Percentiles rank a stretch among this genome's conserved stretches.
Conservation (phyloP, 768 basidiomycete species). For the Mycena kentingensis region DNA sequence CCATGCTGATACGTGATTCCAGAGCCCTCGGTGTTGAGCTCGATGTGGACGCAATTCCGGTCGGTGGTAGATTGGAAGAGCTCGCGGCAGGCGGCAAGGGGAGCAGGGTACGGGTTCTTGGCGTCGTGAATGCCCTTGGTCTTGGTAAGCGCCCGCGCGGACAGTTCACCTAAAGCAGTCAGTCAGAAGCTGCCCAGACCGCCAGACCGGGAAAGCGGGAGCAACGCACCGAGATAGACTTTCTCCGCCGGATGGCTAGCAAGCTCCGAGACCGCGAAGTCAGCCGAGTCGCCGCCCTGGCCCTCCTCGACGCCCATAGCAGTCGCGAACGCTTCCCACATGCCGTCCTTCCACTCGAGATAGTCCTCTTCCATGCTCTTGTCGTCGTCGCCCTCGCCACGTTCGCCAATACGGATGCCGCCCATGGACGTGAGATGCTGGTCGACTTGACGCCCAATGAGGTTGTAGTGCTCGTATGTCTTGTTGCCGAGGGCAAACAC, state of each 20-base stretch:
- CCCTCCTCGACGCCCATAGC: slow-evolving; percentile 92
- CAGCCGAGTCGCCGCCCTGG: slow-evolving; percentile 90
- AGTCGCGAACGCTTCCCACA: slow-evolving; percentile 90
- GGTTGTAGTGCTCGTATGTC: slow-evolving; percentile 97
- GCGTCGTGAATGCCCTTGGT: slow-evolving; percentile 97
- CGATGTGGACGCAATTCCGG: slow-evolving; percentile 93
- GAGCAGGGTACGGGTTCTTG: slow-evolving; percentile 94
- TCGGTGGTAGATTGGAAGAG: slow-evolving; percentile 75
- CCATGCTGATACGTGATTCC: slow-evolving; percentile 99
- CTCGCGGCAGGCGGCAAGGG: slow-evolving; percentile 75
- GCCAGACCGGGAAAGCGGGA: neutral
- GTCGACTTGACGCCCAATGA: slow-evolving; percentile 83
- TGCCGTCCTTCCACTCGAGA: slow-evolving; percentile 96
- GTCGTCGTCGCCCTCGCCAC: slow-evolving; percentile 97
- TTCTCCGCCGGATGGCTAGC: slow-evolving; percentile 77
- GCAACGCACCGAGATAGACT: slow-evolving; percentile 80
- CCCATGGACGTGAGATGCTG: slow-evolving; percentile 74
- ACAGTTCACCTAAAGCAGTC: slow-evolving; percentile 95
- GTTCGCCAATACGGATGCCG: slow-evolving; percentile 79
- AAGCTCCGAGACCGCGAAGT: slow-evolving; percentile 90
- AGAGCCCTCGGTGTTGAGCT: slow-evolving; percentile 91
- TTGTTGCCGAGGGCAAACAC: slow-evolving; percentile 91
- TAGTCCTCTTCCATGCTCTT: slow-evolving; percentile 99
- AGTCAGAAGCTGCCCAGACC: slow-evolving; percentile 17
- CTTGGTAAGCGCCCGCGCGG: slow-evolving; percentile 88